Base-by-base conservation (phyloP, 2,329 filamentous ascomycete species). In the Pseudocercospora musae region DNA sequence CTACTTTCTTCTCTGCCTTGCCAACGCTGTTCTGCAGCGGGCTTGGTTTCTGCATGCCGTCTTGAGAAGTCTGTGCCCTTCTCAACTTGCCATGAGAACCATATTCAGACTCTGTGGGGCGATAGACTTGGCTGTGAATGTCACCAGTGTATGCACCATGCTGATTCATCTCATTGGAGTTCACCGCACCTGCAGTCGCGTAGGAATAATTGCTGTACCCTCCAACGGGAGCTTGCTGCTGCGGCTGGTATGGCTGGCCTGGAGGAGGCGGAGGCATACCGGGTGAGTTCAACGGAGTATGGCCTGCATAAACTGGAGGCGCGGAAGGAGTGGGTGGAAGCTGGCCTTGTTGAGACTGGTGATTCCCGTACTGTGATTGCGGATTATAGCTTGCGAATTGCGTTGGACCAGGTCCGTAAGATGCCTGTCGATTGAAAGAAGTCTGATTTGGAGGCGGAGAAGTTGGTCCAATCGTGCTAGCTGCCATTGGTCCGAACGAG, bases 51-150 rank as follows among this genome's bases (percentile, higher is more conserved):
- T 50, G 54, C 42, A 10, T 60, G 13, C 61, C 61, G n/a, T 63
- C 57, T n/a, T 60, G 58, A 31, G 52, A 60, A 21, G 61, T 63
- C 29, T 54, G 52, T 20, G 58, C 57, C 21, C 57, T 63, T 23
- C 27, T 42, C 50, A 58, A 23, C 13, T 55, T 60, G 10, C 37
- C 55, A 23, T 57, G 58, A 29, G 57, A 37, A 52, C 37, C 37
- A 13, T 46, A 18, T 33, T 91, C 89, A 4, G 78, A 77, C 73
- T 89, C 87, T 4, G 85, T 88, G 1, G 89, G 90, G 59, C 85
- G 77, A 72, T 92, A 92, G 18, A 86, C 76, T 74, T 91, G 89
- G 70, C 86, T 83, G 70, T 92, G 90, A 46, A 91, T 77, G 7
- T 76, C 74, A 20, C 69, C 72, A 3, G 59, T 65, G 62, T 88